Conservation (phyloP, 495 filamentous ascomycete genomes). For the Copromyces sp. region DNA sequence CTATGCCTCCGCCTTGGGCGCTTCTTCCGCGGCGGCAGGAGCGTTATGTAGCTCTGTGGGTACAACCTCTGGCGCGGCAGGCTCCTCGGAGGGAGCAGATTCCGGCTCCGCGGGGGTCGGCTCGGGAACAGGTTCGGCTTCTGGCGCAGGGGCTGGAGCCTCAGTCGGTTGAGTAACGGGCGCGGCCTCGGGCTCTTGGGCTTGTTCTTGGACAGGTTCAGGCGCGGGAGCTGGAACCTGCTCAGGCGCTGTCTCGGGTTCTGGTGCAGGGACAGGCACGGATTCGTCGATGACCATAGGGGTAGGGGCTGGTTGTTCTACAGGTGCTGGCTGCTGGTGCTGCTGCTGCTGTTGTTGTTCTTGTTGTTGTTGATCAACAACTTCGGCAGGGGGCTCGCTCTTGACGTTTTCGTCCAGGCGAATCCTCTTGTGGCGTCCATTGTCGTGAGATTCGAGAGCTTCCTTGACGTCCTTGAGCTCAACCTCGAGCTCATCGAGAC, state of each 20-base stretch:
- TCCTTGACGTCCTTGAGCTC: conserved; percentile 36
- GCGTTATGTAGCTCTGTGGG: not conserved
- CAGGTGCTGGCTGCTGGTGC: not conserved
- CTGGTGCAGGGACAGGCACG: not conserved
- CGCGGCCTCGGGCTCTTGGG: not conserved
- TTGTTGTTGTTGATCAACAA: not conserved
- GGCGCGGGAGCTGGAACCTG: not conserved
- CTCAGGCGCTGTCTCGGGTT: not conserved
- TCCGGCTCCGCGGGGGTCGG: not conserved
- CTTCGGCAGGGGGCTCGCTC: conserved; percentile 9
- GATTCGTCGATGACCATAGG: not conserved
- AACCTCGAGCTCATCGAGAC: conserved; percentile 68
- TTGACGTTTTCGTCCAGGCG: conserved; percentile 24
- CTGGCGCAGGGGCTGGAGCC: not conserved
- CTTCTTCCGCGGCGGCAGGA: not conserved
- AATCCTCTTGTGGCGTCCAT: conserved; percentile 27
- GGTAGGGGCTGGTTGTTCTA: not conserved
- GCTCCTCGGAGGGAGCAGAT: not conserved
- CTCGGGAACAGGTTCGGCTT: not conserved
- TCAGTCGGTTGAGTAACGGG: not conserved
- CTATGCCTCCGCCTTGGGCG: not conserved
- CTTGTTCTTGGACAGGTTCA: not conserved
- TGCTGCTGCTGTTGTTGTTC: not conserved
- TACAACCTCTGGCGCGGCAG: not conserved
- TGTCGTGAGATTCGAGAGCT: conserved; percentile 25